These are phyloP conservation scores for Russula griseocarnosa DNA, from an alignment of 768 basidiomycete genomes.

Conservation along the genomic window DNA sequence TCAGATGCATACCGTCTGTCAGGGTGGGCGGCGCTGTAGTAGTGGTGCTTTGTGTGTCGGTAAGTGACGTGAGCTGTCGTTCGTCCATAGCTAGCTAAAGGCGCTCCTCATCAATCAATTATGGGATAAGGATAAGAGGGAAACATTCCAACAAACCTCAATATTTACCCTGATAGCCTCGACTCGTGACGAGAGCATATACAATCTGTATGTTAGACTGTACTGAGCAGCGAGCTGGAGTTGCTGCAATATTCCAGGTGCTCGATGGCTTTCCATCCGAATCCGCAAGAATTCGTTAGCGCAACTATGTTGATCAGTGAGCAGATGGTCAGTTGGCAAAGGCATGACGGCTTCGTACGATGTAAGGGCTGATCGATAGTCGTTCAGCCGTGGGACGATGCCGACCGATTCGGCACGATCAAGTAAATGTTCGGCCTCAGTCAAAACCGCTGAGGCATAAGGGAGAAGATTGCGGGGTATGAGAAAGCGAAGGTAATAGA, in stretches of 20 bases:
- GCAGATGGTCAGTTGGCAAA: too few species aligned
- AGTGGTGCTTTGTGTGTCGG: too few species aligned
- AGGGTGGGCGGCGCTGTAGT: too few species aligned
- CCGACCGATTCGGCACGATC: neutral
- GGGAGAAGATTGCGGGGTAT: neutral
- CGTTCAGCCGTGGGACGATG: neutral
- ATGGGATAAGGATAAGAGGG: neutral
- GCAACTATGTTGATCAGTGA: neutral
- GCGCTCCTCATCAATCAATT: neutral
- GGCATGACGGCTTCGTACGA: neutral
- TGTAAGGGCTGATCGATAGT: neutral
- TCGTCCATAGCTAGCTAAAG: neutral
- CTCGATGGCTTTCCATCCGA: conserved; percentile 10
- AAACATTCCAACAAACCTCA: neutral
- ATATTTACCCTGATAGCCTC: neutral
- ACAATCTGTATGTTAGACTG: neutral
- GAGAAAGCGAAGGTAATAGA: neutral
- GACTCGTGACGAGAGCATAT: neutral
- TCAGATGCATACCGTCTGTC: too few species aligned
- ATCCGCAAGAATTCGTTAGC: neutral
- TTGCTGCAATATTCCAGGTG: conserved; percentile 1
- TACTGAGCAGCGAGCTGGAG: neutral
- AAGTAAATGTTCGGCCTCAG: neutral
- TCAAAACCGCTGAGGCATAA: neutral
- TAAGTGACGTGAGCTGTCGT: neutral